Evolutionary conservation across 1,139 yeast genomes (phyloP).

Genomic region (Kodamaea ohmeri): DNA sequence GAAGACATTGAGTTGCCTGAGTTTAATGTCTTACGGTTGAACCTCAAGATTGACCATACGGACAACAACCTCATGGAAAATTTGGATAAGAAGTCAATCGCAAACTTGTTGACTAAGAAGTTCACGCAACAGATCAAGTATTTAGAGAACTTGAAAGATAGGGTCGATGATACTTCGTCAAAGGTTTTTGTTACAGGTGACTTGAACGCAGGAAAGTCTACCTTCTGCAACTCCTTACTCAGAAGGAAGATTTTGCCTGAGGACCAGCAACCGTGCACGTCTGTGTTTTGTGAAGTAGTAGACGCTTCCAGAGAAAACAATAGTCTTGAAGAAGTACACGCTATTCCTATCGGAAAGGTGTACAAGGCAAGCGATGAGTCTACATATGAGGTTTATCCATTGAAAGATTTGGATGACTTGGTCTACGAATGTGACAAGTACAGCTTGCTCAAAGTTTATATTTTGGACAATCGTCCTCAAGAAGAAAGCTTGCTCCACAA

Average conservation of each 20-base stretch:
- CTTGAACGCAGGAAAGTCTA: conserved; percentile 92
- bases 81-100: conserved; percentile 63
- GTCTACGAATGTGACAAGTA: conserved; percentile 76
- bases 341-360: conserved; percentile 61
- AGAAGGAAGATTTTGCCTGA: conserved; percentile 81
- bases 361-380: conserved; percentile 63
- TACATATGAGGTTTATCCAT: conserved; percentile 56
- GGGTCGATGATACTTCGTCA: conserved; percentile 89
- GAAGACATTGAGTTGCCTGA: conserved; percentile 30
- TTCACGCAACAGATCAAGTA: conserved; percentile 64
- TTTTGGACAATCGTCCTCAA: conserved; percentile 68
- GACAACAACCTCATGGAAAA: conserved; percentile 44
- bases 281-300: conserved; percentile 91
- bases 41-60: conserved; percentile 51
- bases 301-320: conserved; percentile 73
- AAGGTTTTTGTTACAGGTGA: conserved; percentile 97
- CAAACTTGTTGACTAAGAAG: conserved; percentile 63
- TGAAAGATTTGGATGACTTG: conserved; percentile 61
- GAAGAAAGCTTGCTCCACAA: conserved; percentile 75
- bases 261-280: conserved; percentile 97
- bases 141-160: conserved; percentile 66
- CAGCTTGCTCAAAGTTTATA: conserved; percentile 73
- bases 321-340: conserved; percentile 87
- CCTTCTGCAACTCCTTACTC: conserved; percentile 88
- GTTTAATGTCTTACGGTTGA: conserved; percentile 61